A percentile compares a stretch with the other conserved stretches of the same genome.
Conservation (phyloP, 495 filamentous ascomycete genomes). For the Tuber brumale region DNA sequence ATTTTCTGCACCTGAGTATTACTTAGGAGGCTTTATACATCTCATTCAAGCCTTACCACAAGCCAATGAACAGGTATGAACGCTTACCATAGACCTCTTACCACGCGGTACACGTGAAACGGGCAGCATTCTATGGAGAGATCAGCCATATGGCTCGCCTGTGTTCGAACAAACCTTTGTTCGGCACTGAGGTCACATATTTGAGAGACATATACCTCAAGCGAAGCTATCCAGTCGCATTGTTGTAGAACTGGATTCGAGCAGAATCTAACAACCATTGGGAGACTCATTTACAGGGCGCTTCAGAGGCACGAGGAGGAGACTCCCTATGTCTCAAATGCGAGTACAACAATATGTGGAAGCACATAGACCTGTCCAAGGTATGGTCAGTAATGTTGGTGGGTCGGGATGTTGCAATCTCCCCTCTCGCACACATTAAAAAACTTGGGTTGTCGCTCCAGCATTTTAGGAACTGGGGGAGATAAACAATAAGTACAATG, state of each 20-base stretch:
- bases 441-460: neutral
- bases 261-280: neutral
- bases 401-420: neutral
- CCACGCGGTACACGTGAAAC: neutral
- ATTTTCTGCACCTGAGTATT: neutral
- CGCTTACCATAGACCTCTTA: constrained; percentile 2
- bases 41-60: constrained; percentile 9
- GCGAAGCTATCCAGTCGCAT: neutral
- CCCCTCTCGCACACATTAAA: neutral
- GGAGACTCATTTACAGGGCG: neutral
- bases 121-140: neutral
- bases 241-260: neutral
- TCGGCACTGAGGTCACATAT: neutral
- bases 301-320: neutral
- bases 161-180: neutral
- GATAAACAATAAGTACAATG: neutral
- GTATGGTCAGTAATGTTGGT: no score
- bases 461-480: neutral
- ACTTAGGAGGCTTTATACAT: neutral
- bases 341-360: constrained; percentile 8
- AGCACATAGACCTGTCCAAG: neutral
- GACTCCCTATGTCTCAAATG: neutral
- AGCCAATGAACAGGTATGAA: constrained; percentile 8
- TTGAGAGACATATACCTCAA: neutral
- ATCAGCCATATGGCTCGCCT: constrained; percentile 6